Evolutionary conservation across 176 grass and related monocot species (phyloP).

Genomic region (Oropetium thomaeum): DNA sequence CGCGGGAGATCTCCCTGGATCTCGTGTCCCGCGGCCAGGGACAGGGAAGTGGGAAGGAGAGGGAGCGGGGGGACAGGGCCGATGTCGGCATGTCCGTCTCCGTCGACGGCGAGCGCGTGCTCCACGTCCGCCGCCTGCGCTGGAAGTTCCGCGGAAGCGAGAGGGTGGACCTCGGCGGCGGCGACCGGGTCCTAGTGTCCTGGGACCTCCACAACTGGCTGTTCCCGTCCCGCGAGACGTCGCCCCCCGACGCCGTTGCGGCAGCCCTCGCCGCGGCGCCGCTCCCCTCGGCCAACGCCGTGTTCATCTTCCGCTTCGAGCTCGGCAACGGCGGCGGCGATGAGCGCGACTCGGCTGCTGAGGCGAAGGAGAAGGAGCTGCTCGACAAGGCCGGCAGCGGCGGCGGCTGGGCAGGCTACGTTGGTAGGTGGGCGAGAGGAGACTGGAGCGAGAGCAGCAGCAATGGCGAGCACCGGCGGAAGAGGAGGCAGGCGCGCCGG

Average conservation of each 20-base stretch:
- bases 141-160: conserved; percentile 96
- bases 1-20: conserved; percentile 81
- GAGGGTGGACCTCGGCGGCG: conserved; percentile 64
- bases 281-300: conserved; percentile 43
- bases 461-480: conserved; percentile 51
- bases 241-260: conserved; percentile 18
- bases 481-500: conserved; percentile 28
- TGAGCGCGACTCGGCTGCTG: not conserved
- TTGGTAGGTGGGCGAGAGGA: conserved; percentile 30
- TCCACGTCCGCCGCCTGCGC: conserved; percentile 67
- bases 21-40: conserved; percentile 44
- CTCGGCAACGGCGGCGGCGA: conserved; percentile 18
- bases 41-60: not conserved
- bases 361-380: conserved; percentile 31
- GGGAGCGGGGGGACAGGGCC: conserved; percentile 26
- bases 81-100: conserved; percentile 64
- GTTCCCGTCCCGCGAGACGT: conserved; percentile 45
- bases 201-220: conserved; percentile 97
- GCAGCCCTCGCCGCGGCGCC: not conserved
- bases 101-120: conserved; percentile 67
- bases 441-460: conserved; percentile 33
- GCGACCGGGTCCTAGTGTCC: conserved; percentile 61
- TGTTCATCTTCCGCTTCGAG: conserved; percentile 92
- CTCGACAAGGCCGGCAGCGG: conserved; percentile 31
- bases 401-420: conserved; percentile 32